Evolutionary conservation across 306 rosid species (phyloP), one percentile per base, ranked within the genome.

Genomic region (Ammopiptanthus mongolicus): DNA sequence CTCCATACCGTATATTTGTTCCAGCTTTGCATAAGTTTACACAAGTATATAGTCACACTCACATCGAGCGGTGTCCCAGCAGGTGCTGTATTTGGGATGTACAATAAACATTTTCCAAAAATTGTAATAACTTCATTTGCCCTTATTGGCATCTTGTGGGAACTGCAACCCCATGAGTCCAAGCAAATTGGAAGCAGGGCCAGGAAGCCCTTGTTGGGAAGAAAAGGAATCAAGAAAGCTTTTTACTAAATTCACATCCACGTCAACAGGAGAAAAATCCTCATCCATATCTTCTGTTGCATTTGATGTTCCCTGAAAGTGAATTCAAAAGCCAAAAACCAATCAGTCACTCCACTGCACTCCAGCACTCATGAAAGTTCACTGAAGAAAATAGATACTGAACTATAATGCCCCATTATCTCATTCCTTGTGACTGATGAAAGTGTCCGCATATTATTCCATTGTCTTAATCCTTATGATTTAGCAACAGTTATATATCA

Each of bases 151-250:
- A 63, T 92, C 97, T 71, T 75, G 82, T 8, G 96, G 97, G 53
- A 96, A 88, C 78, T 89, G 89, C 61, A 96, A 65, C 28, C 99
- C 99, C 98, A 92, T 87, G 22, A 96, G 97, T 39, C 97, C 97
- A 29, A 96, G 97, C 78, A 92, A 83, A 83, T 92, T 96, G 57
- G 99, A 90, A 70, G 97, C 96, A n/a, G 99, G 99, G 74, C 99
- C 98, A 44, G 99, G 99, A 73, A 92, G 99, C 42, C 98, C 99
- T 86, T 92, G 92, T 80, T 96, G 99, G 78, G 92, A 85, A 60
- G 97, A 88, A 86, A 92, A 89, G 72, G 99, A 96, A 89, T 90
- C 96, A 12, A 96, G 97, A 19, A 95, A 73, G 84, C 89, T 96
- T 86, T 90, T 92, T 7, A 96, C 97, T 62, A 96, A 91, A 82